Evolutionary conservation across 2,329 filamentous ascomycete species (phyloP).

Genomic region (Cladosporium colombiae): DNA sequence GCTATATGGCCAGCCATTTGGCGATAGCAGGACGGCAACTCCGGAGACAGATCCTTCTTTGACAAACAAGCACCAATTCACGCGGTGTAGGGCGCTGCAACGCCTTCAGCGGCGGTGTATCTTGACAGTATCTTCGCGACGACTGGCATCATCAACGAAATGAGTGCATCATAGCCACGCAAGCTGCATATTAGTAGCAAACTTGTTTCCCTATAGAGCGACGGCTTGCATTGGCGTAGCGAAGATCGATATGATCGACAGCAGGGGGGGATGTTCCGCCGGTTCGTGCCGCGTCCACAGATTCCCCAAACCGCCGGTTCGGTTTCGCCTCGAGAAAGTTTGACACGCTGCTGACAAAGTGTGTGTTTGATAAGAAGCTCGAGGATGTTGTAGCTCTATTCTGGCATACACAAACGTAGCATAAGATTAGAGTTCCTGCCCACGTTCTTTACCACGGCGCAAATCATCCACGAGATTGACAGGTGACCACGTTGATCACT

Average conservation of each 20-base stretch:
- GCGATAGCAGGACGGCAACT: neutral
- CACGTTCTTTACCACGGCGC: neutral
- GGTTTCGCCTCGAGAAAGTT: constrained; percentile 3
- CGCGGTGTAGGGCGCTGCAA: neutral
- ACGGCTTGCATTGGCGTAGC: neutral
- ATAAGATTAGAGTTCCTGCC: neutral
- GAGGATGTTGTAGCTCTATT: neutral
- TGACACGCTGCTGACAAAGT: neutral
- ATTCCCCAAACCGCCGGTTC: constrained; percentile 1
- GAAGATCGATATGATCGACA: constrained; percentile 6
- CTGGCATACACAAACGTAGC: neutral
- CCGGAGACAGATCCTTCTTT: neutral
- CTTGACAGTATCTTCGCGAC: neutral
- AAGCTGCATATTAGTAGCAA: constrained; percentile 12
- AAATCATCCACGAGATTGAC: neutral
- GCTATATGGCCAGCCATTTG: neutral
- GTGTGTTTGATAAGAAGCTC: neutral
- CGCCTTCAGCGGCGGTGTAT: neutral
- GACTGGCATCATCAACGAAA: neutral
- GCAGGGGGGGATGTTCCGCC: constrained; percentile 7
- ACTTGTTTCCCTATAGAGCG: neutral
- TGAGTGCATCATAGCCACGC: constrained; percentile 7
- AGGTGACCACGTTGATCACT: neutral
- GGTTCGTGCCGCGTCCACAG: constrained; percentile 1
- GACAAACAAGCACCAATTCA: neutral